Evolutionary conservation across 768 basidiomycete genomes (phyloP), one percentile per base, ranked within the genome.

Genomic region (Lanmaoa pseudosensibilis): DNA sequence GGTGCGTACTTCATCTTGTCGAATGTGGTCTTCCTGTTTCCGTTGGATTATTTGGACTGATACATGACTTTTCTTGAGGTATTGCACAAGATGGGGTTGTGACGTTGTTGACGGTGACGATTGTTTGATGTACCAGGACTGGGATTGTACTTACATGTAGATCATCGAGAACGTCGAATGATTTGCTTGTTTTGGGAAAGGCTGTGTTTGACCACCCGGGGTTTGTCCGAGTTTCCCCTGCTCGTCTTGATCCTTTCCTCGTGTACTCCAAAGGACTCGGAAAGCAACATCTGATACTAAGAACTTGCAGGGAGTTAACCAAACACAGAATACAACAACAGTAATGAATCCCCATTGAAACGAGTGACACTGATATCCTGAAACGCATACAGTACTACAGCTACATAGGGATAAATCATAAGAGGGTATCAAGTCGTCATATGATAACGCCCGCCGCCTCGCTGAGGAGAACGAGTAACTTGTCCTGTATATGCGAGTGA

Each of bases 31-130:
- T 30, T 30, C 27, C 27, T 30, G 27, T 6, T 30, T 30, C 27
- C 27, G 27, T 30, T 30, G 27, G 33, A n/a, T n/a, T 2, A 18
- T 27, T 18, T 49, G 18, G 48, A 15, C 12, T 27, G 36, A 49
- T 18, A 25, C 5, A 6, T 18, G 0, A 25, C 18, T 5, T 49
- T 25, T 15, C 23, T 4, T 12, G 3, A 50, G 48, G 74, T 30
- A 88, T 86, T 50, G 78, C 85, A 4, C 78, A 78, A 36, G 85
- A 86, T 63, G 85, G 85, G 43, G 74, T 80, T 34, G 79, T 82
- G 16, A 77, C 77, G 1, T 62, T 86, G 21, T 69, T 87, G 52
- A 86, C 82, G 2, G 80, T 86, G 19, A 78, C 71, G 4, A 78
- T 82, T 32, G 43, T 70, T 44, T 75, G 59, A 72, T 2, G 27